A percentile compares a stretch with the other conserved stretches of the same genome.
Evolutionary conservation across 2,329 filamentous ascomycete species (phyloP).

Genomic region (Apiospora arundinis): DNA sequence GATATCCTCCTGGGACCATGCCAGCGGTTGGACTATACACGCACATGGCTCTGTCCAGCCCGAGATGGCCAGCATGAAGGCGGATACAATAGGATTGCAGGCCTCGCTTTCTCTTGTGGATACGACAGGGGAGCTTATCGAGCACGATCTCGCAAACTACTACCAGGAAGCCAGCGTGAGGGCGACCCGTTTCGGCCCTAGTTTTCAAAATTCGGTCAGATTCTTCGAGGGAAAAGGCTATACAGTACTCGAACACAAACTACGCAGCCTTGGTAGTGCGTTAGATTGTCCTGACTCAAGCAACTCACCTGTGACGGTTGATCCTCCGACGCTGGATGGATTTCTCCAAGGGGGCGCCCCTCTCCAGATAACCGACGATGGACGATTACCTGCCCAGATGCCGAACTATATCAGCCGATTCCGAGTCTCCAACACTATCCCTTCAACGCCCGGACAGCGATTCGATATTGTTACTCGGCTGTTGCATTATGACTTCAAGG

Average conservation of each 20-base stretch:
- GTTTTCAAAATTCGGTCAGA: conserved; percentile 32
- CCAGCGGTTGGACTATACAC: conserved; percentile 33
- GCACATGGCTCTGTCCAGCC: conserved; percentile 32
- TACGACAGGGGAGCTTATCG: conserved; percentile 20
- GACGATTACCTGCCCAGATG: conserved; percentile 35
- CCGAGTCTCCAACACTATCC: conserved; percentile 39
- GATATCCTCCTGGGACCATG: conserved; percentile 30
- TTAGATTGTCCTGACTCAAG: conserved; percentile 22
- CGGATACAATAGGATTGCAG: conserved; percentile 29
- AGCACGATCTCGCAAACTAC: conserved; percentile 23
- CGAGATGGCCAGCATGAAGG: conserved; percentile 28
- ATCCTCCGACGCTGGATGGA: conserved; percentile 38
- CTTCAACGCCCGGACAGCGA: conserved; percentile 27
- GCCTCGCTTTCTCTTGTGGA: conserved; percentile 1
- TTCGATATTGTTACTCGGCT: conserved; percentile 34
- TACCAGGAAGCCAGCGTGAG: conserved; percentile 21
- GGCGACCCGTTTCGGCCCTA: conserved; percentile 36
- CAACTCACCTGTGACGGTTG: conserved; percentile 34
- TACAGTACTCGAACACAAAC: conserved; percentile 31
- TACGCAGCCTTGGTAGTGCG: conserved; percentile 32
- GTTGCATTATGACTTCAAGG: conserved; percentile 27
- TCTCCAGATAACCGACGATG: conserved; percentile 31
- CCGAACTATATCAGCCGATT: conserved; percentile 39
- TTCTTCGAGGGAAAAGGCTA: conserved; percentile 27
- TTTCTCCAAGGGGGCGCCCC: conserved; percentile 36